A percentile compares a stretch with the other conserved stretches of the same genome.
These are phyloP conservation scores for Ceratopteris richardii DNA, from an alignment of 75 land plant genomes.

Conservation along the genomic window DNA sequence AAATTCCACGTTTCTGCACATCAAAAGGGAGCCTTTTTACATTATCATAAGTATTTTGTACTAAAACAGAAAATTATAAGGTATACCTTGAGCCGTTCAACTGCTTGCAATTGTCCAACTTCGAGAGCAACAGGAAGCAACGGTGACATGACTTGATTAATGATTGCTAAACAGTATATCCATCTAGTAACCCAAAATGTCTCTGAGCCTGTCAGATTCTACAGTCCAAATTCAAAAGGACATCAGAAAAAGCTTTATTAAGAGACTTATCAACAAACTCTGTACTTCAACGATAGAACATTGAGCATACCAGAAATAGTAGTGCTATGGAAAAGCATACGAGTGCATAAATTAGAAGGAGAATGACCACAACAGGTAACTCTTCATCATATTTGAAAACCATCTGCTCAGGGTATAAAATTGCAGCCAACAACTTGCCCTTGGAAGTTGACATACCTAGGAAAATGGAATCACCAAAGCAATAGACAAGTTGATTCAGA, in stretches of 20 bases:
- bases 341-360: constrained; percentile 23
- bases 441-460: constrained; percentile 39
- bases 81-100: constrained; percentile 32
- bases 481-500: neutral
- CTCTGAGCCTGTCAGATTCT: constrained; percentile 27
- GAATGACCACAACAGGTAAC: constrained; percentile 28
- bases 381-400: constrained; percentile 39
- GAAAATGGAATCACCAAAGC: neutral
- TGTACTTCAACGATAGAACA: neutral
- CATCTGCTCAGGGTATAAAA: constrained; percentile 40
- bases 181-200: constrained; percentile 36
- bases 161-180: constrained; percentile 39
- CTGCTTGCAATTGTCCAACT: constrained; percentile 36
- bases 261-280: neutral
- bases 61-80: too few species aligned
- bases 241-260: neutral
- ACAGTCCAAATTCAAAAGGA: neutral
- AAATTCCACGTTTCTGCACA: constrained; percentile 25
- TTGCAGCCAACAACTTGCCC: constrained; percentile 23
- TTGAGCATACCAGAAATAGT: constrained; percentile 22
- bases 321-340: constrained; percentile 30
- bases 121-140: constrained; percentile 40
- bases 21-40: too few species aligned
- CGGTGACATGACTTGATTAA: constrained; percentile 35
- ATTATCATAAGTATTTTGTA: too few species aligned